Evolutionary conservation across 805 yeast genomes (phyloP), one percentile per base, ranked within the genome.

Genomic region (Teunomyces funiuensis): DNA sequence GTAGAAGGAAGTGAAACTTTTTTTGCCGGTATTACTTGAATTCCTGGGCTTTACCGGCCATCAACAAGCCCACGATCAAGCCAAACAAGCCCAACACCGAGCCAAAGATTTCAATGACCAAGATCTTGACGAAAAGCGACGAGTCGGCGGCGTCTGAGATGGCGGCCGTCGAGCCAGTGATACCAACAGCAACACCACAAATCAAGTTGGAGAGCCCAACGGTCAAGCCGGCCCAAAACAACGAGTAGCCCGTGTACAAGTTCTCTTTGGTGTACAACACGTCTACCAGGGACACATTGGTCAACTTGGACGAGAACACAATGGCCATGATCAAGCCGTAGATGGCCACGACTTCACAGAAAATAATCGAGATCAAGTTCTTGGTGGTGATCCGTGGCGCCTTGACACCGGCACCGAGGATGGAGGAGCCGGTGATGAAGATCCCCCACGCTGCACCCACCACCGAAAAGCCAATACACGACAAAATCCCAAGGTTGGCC

Each of bases 361-460:
- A 93, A 70, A 93, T 95, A 64, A 93, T 93, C 30, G 95, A 86
- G 50, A 93, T 95, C 62, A 93, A 79, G 65, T 93, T 93, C 74
- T 93, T 93, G 41, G 99, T 93, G 33, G 98, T 90, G 61, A 93
- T 95, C 62, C 98, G 77, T 39, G 99, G 99, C 10, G 96, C 93
- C 65, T 87, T 87, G 45, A 93, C 97, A 73, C 99, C 99, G 2
- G 99, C 99, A 54, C 99, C 99, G 47, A 93, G 69, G 53, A 93
- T 87, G 20, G 97, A 82, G 1, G 97, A 76, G 29, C 99, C 99
- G 2, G 98, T 91, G 47, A 93, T 79, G 63, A 91, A 93, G 52
- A 93, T 93, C 50, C 99, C 99, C 99, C 99, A 93, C 4, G 98
- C 98, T 11, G 99, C 99, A 28, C 99, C 99, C 30, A 90, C 84